These are phyloP conservation scores for Ettlia oleoabundans DNA, from an alignment of 139 green algal species.

Conservation along the genomic window DNA sequence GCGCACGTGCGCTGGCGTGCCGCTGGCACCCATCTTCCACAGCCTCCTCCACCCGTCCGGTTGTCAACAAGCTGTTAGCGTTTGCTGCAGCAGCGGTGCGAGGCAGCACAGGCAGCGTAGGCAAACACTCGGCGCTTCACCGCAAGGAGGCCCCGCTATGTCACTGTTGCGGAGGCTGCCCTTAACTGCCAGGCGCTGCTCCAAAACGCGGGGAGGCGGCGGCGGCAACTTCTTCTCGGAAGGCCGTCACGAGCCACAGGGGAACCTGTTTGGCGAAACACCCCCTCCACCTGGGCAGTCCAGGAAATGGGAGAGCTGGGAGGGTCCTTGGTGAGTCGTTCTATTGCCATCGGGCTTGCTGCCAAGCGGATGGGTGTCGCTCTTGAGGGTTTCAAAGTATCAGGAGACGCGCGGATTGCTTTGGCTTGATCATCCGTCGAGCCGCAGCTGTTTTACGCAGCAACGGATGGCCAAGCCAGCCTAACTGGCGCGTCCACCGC, in stretches of 20 bases:
- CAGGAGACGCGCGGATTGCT: too few species aligned
- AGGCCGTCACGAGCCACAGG: slow-evolving; percentile 75
- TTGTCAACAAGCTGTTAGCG: too few species aligned
- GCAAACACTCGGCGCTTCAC: too few species aligned
- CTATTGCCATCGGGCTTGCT: too few species aligned
- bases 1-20: too few species aligned
- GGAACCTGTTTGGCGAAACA: slow-evolving; percentile 86
- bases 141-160: too few species aligned
- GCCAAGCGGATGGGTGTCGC: not conserved
- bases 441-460: not conserved
- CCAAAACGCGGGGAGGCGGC: slow-evolving; percentile 9
- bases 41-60: too few species aligned
- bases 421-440: too few species aligned
- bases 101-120: too few species aligned
- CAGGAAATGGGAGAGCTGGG: slow-evolving; percentile 85
- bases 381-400: not conserved
- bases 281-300: slow-evolving; percentile 74
- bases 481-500: not conserved
- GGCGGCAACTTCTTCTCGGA: slow-evolving; percentile 75
- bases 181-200: slow-evolving; percentile 27
- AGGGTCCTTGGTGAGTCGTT: slow-evolving; percentile 87
- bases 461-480: not conserved
- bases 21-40: too few species aligned
- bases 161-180: slow-evolving; percentile 22
- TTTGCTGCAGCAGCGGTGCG: too few species aligned